These are phyloP conservation scores for Auriculariales sp. DNA, from an alignment of 768 basidiomycete genomes.

Conservation along the genomic window DNA sequence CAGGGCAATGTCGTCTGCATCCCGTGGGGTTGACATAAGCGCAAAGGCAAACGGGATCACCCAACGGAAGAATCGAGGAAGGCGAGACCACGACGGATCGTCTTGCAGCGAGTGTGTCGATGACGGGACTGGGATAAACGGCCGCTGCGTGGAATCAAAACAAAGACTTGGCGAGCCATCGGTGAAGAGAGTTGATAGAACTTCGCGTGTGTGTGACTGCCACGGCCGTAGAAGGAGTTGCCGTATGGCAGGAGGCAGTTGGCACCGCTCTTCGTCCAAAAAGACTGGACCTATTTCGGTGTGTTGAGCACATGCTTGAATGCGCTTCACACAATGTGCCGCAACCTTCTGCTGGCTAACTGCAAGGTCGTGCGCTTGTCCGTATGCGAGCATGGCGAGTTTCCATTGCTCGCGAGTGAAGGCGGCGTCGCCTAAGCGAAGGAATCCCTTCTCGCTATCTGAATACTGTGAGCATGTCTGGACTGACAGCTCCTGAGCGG, in stretches of 20 bases:
- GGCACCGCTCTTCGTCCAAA: constrained; percentile 24
- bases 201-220: constrained; percentile 20
- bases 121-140: constrained; percentile 20
- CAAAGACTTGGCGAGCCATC: constrained; percentile 22
- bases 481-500: constrained; percentile 20
- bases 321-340: constrained; percentile 29
- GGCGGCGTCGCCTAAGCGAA: constrained; percentile 35
- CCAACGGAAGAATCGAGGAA: constrained; percentile 51
- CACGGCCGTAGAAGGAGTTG: constrained; percentile 26
- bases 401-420: constrained; percentile 22
- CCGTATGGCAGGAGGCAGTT: constrained; percentile 22
- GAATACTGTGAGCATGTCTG: constrained; percentile 19
- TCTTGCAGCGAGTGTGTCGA: background rate
- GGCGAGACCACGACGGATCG: background rate
- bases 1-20: constrained; percentile 31
- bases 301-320: constrained; percentile 27
- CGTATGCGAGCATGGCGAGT: constrained; percentile 41
- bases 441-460: constrained; percentile 29
- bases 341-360: constrained; percentile 20
- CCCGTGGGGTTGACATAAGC: constrained; percentile 43
- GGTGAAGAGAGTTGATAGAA: constrained; percentile 9
- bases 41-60: constrained; percentile 43
- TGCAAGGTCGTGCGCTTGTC: constrained; percentile 27
- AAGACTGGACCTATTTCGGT: constrained; percentile 41
- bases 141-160: constrained; percentile 25